phyloP scores from a whole-genome alignment of 1,139 yeast genomes.

The Lodderomyces oxycetoniae region DNA sequence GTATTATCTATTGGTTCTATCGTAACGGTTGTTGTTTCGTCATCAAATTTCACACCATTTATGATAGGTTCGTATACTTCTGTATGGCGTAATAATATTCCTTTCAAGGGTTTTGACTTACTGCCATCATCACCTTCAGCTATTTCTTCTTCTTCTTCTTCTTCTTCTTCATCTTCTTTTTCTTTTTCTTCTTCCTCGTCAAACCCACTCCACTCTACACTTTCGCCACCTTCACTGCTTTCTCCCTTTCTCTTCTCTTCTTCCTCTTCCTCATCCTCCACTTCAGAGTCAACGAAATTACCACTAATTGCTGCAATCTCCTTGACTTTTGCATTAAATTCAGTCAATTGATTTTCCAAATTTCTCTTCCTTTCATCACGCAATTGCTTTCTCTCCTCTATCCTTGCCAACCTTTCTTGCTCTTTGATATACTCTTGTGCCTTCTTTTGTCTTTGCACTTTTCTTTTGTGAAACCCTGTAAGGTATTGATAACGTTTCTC shows the following conservation, averaged over 20 bases:
- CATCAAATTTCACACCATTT: conserved; percentile 34
- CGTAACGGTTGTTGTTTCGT: conserved; percentile 58
- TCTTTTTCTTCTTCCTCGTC: conserved; percentile 17
- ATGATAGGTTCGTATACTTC: conserved; percentile 44
- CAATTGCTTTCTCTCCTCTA: conserved; percentile 70
- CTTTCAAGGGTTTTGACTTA: conserved; percentile 33
- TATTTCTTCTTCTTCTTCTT: conserved; percentile 17
- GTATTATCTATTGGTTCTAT: conserved; percentile 55
- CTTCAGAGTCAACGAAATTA: conserved; percentile 32
- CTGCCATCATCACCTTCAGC: conserved; percentile 12
- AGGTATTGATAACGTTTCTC: conserved; percentile 71
- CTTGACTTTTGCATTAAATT: conserved; percentile 52
- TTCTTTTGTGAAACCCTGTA: conserved; percentile 95
- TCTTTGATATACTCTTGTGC: conserved; percentile 75
- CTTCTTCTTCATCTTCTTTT: conserved; percentile 26
- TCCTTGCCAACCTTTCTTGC: conserved; percentile 63
- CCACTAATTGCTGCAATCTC: conserved; percentile 34
- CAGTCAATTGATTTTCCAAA: conserved; percentile 56
- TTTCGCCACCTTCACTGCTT: conserved; percentile 16
- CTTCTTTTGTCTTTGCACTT: conserved; percentile 78
- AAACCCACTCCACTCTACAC: conserved; percentile 12
- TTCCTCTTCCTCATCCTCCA: conserved; percentile 18
- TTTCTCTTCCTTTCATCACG: conserved; percentile 68
- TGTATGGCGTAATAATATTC: conserved; percentile 36
- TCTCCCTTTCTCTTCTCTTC: conserved; percentile 21